Base-by-base conservation (phyloP, 306 rosid species). In the Quercus robur region DNA sequence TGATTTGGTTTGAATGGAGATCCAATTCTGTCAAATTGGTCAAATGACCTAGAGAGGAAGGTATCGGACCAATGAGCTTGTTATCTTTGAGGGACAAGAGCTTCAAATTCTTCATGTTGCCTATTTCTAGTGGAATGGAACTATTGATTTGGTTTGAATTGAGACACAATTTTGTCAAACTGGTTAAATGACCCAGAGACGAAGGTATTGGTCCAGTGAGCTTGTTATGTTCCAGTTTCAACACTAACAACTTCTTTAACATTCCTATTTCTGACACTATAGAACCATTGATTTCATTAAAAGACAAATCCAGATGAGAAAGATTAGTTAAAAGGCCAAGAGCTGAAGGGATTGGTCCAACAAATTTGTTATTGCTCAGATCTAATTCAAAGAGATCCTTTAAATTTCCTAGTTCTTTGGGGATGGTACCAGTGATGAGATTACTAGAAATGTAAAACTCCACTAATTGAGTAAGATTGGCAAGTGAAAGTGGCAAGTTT, bases 231-330 rank as follows among this genome's bases (percentile, higher is more conserved):
- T 46, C 14, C 1, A 46, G 44, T 38, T 38, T 38, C 44, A 38
- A 38, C 44, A 38, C 25, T 4, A 2, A 10, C 26, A n/a, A 38
- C 1, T 11, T 46, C 0, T 12, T 46, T 11, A 46, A 1, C 52
- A 46, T 46, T 46, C 13, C 52, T 9, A 46, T 46, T 46, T 46
- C 52, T 46, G 12, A 58, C 44, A 38, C 44, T 3, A 76, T 62
- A 38, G 5, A 25, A 26, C 79, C 72, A 14, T 1, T 17, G 10
- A 77, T 56, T 28, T 78, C 44, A 21, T 75, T 81, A 1, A 0
- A 2, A 2, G 3, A 3, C 8, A 81, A 30, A 9, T 1, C 0
- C 11, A 75, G 8, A 20, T 2, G 0, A 0, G 0, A 0, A 17
- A 75, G 58, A 44, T 0, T 58, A n/a, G 18, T 21, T 26, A 57